Percentiles rank a stretch among this genome's conserved stretches.
Conservation (phyloP, 1,284 basidiomycete genomes). For the Boletus semigastroideus region DNA sequence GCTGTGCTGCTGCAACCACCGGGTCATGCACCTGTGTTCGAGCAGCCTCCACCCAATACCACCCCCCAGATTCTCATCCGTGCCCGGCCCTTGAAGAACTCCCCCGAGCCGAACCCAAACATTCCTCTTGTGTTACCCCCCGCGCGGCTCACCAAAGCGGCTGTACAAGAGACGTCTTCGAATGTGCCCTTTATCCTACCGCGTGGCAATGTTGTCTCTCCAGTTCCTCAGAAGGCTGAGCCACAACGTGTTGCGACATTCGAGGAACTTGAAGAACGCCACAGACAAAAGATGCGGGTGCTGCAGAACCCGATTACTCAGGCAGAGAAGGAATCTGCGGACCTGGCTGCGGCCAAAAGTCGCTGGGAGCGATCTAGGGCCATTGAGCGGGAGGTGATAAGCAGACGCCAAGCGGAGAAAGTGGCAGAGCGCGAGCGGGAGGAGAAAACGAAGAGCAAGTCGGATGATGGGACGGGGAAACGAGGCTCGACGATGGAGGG, state of each 20-base stretch:
- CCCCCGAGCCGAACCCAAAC: constrained; percentile 28
- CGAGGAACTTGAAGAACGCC: constrained; percentile 79
- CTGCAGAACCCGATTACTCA: constrained; percentile 73
- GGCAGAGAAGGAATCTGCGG: constrained; percentile 68
- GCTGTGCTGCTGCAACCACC: constrained; percentile 64
- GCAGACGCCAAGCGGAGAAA: constrained; percentile 68
- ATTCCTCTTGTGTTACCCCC: constrained; percentile 34
- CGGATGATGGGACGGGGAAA: constrained; percentile 39
- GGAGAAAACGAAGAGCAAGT: constrained; percentile 45
- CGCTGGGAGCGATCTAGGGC: constrained; percentile 76
- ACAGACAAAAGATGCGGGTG: constrained; percentile 74
- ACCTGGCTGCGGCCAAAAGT: constrained; percentile 63
- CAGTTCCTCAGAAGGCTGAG: constrained; percentile 47
- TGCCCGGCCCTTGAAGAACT: constrained; percentile 38
- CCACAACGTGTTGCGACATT: constrained; percentile 63
- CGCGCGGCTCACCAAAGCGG: constrained; percentile 16
- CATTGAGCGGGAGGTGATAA: constrained; percentile 67
- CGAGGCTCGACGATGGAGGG: constrained; percentile 28
- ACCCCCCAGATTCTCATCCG: constrained; percentile 66
- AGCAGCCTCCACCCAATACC: constrained; percentile 27
- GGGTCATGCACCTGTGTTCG: constrained; percentile 36
- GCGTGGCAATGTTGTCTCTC: constrained; percentile 40
- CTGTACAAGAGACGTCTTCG: constrained; percentile 20
- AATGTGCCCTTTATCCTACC: constrained; percentile 32
- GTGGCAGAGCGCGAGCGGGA: constrained; percentile 50